A percentile compares a stretch with the other conserved stretches of the same genome.
Evolutionary conservation across 371 early-diverging fungal species (phyloP).

Genomic region (Fennellomyces sp.): DNA sequence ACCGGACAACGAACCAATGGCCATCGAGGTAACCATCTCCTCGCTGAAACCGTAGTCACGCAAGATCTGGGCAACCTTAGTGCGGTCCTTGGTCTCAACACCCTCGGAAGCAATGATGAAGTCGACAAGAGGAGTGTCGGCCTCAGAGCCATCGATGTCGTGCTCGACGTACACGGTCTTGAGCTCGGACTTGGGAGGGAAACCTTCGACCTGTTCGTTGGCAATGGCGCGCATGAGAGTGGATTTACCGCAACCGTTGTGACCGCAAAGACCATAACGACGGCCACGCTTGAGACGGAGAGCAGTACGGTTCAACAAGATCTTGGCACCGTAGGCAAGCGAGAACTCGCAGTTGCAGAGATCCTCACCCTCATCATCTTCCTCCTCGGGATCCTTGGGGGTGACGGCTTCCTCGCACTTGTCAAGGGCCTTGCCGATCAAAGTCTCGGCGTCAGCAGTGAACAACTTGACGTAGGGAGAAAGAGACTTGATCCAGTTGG

Average conservation of each 20-base stretch:
- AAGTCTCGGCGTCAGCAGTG: slow-evolving; percentile 40
- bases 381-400: slow-evolving; percentile 44
- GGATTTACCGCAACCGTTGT: slow-evolving; percentile 89
- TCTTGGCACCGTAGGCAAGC: slow-evolving; percentile 84
- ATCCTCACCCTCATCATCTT: slow-evolving; percentile 73
- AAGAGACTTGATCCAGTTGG: slow-evolving; percentile 36
- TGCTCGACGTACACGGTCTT: slow-evolving; percentile 79
- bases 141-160: slow-evolving; percentile 76
- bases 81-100: slow-evolving; percentile 54
- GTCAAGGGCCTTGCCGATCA: slow-evolving; percentile 26
- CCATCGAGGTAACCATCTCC: slow-evolving; percentile 59
- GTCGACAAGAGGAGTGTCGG: slow-evolving; percentile 69
- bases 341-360: slow-evolving; percentile 83
- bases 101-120: slow-evolving; percentile 61
- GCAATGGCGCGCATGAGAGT: slow-evolving; percentile 87
- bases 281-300: slow-evolving; percentile 78
- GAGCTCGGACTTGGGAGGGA: slow-evolving; percentile 73
- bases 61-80: slow-evolving; percentile 60
- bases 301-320: slow-evolving; percentile 76
- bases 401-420: slow-evolving; percentile 51
- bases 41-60: slow-evolving; percentile 72
- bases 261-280: slow-evolving; percentile 85
- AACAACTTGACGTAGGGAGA: slow-evolving; percentile 59
- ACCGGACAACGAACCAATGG: slow-evolving; percentile 81
- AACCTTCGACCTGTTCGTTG: slow-evolving; percentile 75